Evolutionary conservation across 495 filamentous ascomycete genomes (phyloP), one percentile per base, ranked within the genome.

Genomic region (Aspergillus saccharolyticus): DNA sequence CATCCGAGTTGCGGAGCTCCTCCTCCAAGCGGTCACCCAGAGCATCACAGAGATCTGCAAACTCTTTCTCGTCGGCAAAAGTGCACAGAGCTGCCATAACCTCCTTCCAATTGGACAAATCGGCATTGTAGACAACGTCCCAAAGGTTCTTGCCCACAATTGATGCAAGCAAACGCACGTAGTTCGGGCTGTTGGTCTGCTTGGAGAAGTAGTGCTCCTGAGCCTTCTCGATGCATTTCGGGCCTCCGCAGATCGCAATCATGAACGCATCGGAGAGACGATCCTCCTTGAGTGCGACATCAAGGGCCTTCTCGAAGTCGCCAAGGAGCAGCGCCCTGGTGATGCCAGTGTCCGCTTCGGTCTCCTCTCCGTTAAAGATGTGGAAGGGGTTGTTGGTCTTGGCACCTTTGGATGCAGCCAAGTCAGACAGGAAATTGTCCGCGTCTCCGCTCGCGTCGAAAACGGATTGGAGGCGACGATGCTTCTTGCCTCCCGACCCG

Each of bases 111-210:
- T 93, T 89, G 43, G 80, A 78, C 45, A 97, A 71, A 64, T 96
- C 89, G 1, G 94, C 95, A 65, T 99, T 97, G 72, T 97, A 87
- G 9, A 97, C 94, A 46, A 97, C 81, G 76, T 99, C 94, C 94
- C 95, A 97, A 8, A 99, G 78, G 67, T 99, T 97, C 77, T 97
- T 97, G 50, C 89, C 89, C 52, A 94, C 90, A 44, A 97, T 87
- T 22, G 93, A 96, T 55, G 89, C 89, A 52, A 99, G 78, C 42
- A 99, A 78, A 42, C 94, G 85, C 46, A 97, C 75, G 68, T 99
- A 99, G 70, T 93, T 99, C 14, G 94, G 92, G 20, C 85, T 87
- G 56, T 85, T 83, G 7, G 82, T 76, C 66, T 90, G 91, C 63
- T 90, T 85, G 20, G 87, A 87, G 59, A 99, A 87, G 70, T 97